A percentile compares a stretch with the other conserved stretches of the same genome.
Conservation (phyloP, 1,284 basidiomycete species). For the Fomitopsis palustris region DNA sequence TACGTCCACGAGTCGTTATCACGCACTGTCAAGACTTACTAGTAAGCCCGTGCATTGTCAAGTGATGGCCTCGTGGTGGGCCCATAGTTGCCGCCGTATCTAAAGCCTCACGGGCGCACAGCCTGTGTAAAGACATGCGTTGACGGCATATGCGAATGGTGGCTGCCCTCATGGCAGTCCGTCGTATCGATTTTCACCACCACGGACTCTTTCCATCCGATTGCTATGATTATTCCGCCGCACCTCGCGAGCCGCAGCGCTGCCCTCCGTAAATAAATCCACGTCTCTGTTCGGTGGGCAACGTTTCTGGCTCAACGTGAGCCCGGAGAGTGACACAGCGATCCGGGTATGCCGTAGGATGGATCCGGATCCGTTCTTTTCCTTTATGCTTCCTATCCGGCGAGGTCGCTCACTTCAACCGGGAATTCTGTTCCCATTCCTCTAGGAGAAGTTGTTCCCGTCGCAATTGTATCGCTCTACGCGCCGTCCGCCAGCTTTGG, state of each 20-base stretch:
- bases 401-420: too few relatives aligned
- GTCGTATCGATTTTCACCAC: neutral
- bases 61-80: neutral
- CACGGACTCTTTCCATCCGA: neutral
- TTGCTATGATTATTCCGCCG: neutral
- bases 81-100: neutral
- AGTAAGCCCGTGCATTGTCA: neutral
- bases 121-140: neutral
- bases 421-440: too few relatives aligned
- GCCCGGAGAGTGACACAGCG: too few relatives aligned
- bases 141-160: neutral
- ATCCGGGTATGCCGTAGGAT: too few relatives aligned
- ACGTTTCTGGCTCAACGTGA: too few relatives aligned
- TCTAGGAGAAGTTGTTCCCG: too few relatives aligned
- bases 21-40: neutral
- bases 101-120: neutral
- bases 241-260: neutral
- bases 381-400: too few relatives aligned
- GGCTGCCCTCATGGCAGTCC: neutral
- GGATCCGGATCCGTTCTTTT: too few relatives aligned
- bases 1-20: neutral
- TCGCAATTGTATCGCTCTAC: too few relatives aligned
- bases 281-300: too few relatives aligned
- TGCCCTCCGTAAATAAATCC: too few relatives aligned
- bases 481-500: too few relatives aligned